A percentile compares a stretch with the other conserved stretches of the same genome.
These are phyloP conservation scores for Arxiozyma telluris DNA, from an alignment of 1,139 yeast genomes.

Conservation along the genomic window DNA sequence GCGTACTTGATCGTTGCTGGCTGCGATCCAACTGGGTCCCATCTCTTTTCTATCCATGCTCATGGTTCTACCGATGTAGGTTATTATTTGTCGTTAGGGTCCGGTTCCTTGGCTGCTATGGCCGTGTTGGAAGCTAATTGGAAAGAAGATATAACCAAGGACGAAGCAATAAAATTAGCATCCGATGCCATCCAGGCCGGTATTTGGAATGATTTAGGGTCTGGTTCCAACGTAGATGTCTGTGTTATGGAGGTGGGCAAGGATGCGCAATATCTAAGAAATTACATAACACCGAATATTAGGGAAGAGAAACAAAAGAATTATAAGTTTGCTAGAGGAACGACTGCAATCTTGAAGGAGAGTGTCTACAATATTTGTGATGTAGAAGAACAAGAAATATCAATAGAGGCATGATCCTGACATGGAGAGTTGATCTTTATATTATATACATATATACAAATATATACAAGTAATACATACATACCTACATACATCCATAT, in stretches of 20 bases:
- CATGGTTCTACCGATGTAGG: slow-evolving; percentile 98
- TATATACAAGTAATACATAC: too few relatives aligned
- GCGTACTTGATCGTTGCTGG: slow-evolving; percentile 97
- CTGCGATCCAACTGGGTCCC: slow-evolving; percentile 92
- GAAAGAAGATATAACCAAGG: slow-evolving; percentile 67
- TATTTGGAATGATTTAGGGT: slow-evolving; percentile 97
- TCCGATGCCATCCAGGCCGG: slow-evolving; percentile 95
- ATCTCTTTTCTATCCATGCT: slow-evolving; percentile 86
- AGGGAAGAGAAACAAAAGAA: slow-evolving; percentile 73
- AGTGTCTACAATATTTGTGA: slow-evolving; percentile 58
- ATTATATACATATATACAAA: too few relatives aligned
- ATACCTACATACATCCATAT: too few relatives aligned
- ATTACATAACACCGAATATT: slow-evolving; percentile 83
- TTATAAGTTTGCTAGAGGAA: slow-evolving; percentile 82
- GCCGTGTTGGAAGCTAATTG: slow-evolving; percentile 88
- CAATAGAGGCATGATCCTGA: slow-evolving; percentile 18
- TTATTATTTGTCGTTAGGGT: slow-evolving; percentile 82
- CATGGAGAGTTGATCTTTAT: too few relatives aligned
- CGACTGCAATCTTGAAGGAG: slow-evolving; percentile 73
- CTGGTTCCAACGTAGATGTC: slow-evolving; percentile 94
- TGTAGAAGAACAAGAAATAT: slow-evolving; percentile 56
- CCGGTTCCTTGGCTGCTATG: slow-evolving; percentile 99
- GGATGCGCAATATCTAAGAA: slow-evolving; percentile 76
- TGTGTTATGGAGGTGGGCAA: slow-evolving; percentile 93
- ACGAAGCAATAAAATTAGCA: slow-evolving; percentile 83